phyloP scores from a whole-genome alignment of 108 stramenopile species.

The Stephanodiscus triporus region DNA sequence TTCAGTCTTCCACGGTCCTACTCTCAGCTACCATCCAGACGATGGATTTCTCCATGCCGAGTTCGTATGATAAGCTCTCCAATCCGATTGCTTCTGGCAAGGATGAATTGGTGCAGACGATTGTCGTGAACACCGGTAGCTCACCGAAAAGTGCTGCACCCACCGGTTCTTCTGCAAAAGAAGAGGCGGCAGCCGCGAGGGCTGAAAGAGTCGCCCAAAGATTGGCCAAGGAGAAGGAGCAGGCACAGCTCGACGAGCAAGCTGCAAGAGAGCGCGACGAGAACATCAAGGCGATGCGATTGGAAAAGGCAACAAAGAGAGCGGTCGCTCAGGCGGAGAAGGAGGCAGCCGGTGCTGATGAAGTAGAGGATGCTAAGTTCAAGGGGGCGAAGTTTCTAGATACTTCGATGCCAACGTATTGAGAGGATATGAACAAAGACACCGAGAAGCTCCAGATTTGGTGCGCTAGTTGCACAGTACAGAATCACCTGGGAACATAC shows the following conservation, averaged over 20 bases:
- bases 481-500: no score
- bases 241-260: conserved; percentile 17
- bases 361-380: conserved; percentile 19
- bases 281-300: conserved; percentile 18
- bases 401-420: conserved; percentile 36
- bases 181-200: conserved; percentile 26
- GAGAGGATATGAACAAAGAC: background rate
- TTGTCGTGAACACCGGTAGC: conserved; percentile 1
- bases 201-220: conserved; percentile 39
- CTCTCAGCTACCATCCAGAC: conserved; percentile 43
- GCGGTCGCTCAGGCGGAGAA: conserved; percentile 41
- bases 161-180: conserved; percentile 24
- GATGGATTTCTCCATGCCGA: conserved; percentile 51
- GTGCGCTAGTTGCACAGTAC: background rate
- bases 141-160: conserved; percentile 34
- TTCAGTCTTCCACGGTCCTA: conserved; percentile 43
- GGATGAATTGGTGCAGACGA: conserved; percentile 35
- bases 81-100: conserved; percentile 25
- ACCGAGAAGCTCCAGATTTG: background rate
- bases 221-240: conserved; percentile 25
- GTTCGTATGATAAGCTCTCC: conserved; percentile 49
- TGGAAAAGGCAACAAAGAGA: conserved; percentile 35
- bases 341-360: conserved; percentile 37
- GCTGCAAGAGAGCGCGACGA: conserved; percentile 29
- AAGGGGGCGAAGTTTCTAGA: conserved; percentile 31